A percentile compares a stretch with the other conserved stretches of the same genome.
Evolutionary conservation across 1,284 basidiomycete genomes (phyloP).

Genomic region (Sanguinoderma infundibulare): DNA sequence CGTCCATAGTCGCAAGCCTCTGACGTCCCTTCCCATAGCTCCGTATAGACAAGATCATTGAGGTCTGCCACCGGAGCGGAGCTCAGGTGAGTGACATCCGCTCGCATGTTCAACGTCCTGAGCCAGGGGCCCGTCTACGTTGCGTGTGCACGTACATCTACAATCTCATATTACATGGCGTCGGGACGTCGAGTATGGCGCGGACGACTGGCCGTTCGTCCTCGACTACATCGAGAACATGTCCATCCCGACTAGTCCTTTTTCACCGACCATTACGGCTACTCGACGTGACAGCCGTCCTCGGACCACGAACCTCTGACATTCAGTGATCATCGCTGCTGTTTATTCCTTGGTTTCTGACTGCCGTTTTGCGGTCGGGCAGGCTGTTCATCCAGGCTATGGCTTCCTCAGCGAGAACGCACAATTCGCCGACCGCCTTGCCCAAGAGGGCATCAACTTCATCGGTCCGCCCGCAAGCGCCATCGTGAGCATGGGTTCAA

Average conservation of each 20-base stretch:
- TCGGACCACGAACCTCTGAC: too few species aligned
- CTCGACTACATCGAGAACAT: too few species aligned
- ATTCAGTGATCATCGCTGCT: not conserved
- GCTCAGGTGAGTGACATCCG: conserved; percentile 74
- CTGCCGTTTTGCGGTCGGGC: not conserved
- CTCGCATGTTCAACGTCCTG: too few species aligned
- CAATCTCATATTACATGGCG: too few species aligned
- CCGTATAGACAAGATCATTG: conserved; percentile 87
- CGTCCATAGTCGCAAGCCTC: not conserved
- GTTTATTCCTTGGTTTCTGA: not conserved
- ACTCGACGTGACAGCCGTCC: too few species aligned
- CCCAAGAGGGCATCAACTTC: conserved; percentile 90
- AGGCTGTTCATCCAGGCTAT: conserved; percentile 86
- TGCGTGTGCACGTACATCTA: too few species aligned
- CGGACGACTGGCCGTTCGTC: too few species aligned
- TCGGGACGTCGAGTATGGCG: too few species aligned
- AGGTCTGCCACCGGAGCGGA: conserved; percentile 78
- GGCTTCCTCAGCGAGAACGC: conserved; percentile 96
- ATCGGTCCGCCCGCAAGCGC: conserved; percentile 95
- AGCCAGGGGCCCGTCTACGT: too few species aligned
- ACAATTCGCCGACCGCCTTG: conserved; percentile 84
- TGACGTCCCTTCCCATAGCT: conserved; percentile 57
- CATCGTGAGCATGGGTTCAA: conserved; percentile 93
- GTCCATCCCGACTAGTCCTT: too few species aligned
- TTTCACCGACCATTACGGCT: too few species aligned